A percentile compares a stretch with the other conserved stretches of the same genome.
These are phyloP conservation scores for Thalia dealbata DNA, from an alignment of 176 grass and related monocot species.

Conservation along the genomic window DNA sequence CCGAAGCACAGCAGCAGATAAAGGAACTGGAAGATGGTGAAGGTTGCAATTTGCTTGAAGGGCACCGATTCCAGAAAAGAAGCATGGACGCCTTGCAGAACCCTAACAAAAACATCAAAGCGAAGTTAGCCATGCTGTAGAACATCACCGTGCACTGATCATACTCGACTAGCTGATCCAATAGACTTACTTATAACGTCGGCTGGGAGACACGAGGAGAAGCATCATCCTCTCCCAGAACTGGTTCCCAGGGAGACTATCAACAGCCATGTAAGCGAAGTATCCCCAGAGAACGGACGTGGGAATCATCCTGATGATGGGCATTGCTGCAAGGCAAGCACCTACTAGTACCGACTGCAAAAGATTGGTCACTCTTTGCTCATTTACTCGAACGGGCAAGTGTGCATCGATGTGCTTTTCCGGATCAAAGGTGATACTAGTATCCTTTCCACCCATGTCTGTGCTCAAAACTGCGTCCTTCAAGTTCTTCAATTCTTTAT, in stretches of 20 bases:
- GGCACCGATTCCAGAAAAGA: constrained; percentile 69
- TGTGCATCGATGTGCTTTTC: constrained; percentile 41
- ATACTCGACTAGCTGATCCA: neutral
- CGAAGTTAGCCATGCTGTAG: neutral
- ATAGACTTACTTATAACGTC: constrained; percentile 54
- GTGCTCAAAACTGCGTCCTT: constrained; percentile 66
- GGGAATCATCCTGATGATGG: constrained; percentile 5
- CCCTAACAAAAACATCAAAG: constrained; percentile 20
- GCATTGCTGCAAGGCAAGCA: too few relatives aligned
- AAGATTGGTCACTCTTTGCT: too few relatives aligned
- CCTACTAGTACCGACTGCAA: too few relatives aligned
- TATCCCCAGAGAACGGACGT: constrained; percentile 89
- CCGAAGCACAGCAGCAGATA: constrained; percentile 82
- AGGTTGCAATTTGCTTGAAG: constrained; percentile 35
- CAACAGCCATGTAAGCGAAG: constrained; percentile 93
- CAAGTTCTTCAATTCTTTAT: constrained; percentile 58
- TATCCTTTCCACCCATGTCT: constrained; percentile 18
- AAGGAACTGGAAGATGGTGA: constrained; percentile 70
- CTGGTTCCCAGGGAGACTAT: constrained; percentile 89
- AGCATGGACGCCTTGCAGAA: constrained; percentile 80
- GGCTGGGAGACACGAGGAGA: constrained; percentile 49
- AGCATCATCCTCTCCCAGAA: constrained; percentile 85
- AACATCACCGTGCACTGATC: neutral
- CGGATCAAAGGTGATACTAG: constrained; percentile 49
- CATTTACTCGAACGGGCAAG: too few relatives aligned